Evolutionary conservation across 2,329 filamentous ascomycete genomes (phyloP), one percentile per base, ranked within the genome.

Genomic region (Chrysoporthe cubensis): DNA sequence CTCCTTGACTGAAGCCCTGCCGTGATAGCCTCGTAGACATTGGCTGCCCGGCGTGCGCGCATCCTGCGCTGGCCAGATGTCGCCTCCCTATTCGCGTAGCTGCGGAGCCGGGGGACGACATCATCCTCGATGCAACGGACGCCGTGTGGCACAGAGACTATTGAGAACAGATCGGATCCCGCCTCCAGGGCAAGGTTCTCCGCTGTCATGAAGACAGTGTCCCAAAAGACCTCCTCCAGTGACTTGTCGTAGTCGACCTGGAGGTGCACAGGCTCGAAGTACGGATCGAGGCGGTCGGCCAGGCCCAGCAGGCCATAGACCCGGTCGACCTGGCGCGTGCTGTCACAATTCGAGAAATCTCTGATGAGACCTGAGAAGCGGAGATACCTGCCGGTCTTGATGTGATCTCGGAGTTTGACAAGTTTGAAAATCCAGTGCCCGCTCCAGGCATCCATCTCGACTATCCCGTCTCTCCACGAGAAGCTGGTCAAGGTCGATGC

Each of bases 201-300:
- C 21, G 32, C 44, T 11, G 44, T 50, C 26, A 62, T 18, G 14
- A 62, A 40, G 14, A 62, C 54, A 3, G 32, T 40, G 6, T 65
- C 63, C 63, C 63, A 65, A 8, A 46, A 44, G 32, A 65, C 54
- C 7, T 50, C 32, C 18, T 60, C 54, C 9, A 65, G 14, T 5
- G 40, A 8, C 6, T 65, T 65, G 34, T 65, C 63, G n/a, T 65
- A 65, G 44, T 65, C 26, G 7, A 65, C 54, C 18, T 65, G 32
- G 42, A 65, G 63, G 43, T n/a, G 14, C 21, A 34, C 26, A 21
- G 56, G 40, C 4, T 65, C 43, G 11, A 65, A 65, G 13, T 50
- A 42, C 4, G 63, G 63, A 40, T 65, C 63, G 26, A 65, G 46
- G 40, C 63, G 63, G 21, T 26, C 14, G n/a, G 34, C 54, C 8